Evolutionary conservation across 768 basidiomycete genomes (phyloP), one percentile per base, ranked within the genome.

Genomic region (Neoboletus brunneissimus): DNA sequence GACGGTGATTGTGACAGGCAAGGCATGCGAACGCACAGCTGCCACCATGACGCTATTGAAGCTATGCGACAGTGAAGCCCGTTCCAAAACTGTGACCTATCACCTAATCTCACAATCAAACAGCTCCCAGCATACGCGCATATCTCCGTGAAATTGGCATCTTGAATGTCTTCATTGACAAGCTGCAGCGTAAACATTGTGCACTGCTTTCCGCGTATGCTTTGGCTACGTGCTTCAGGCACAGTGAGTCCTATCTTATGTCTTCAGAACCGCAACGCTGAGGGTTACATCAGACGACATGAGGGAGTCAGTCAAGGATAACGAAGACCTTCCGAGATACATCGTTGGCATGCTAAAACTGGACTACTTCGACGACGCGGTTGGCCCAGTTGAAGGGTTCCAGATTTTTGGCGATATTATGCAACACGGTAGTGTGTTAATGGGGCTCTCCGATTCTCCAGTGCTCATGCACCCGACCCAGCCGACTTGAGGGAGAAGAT

Each of bases 341-440:
- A 57, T 57, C 27, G 46, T 60, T 5, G 18, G 34, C 8, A 54
- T 57, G 52, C 43, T 57, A 4, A 16, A 38, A 38, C n/a, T 42
- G 20, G 52, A 57, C 48, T 54, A 54, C n/a, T 53, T 57, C 7
- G 58, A 59, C 3, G 51, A 49, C 11, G 43, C 51, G 0, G 31
- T 56, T 0, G 59, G 51, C 16, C 51, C 25, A 51, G 51, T 49
- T 0, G 47, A 49, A 48, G 54, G 54, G 5, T 57, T 54, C 37
- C 54, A 56, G 16, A 49, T 56, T 2, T 53, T 59, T 11, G 51
- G 34, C 0, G 54, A 48, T 0, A 9, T 53, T 20, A 59, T 56
- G 45, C 22, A 50, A 25, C 15, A 54, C 4, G 53, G 55, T 62
- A 57, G 43, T 3, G 42, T 5, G 23, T 22, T 20, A 23, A 29